Evolutionary conservation across 495 filamentous ascomycete genomes (phyloP).

Genomic region (Stereocaulon alpinum): DNA sequence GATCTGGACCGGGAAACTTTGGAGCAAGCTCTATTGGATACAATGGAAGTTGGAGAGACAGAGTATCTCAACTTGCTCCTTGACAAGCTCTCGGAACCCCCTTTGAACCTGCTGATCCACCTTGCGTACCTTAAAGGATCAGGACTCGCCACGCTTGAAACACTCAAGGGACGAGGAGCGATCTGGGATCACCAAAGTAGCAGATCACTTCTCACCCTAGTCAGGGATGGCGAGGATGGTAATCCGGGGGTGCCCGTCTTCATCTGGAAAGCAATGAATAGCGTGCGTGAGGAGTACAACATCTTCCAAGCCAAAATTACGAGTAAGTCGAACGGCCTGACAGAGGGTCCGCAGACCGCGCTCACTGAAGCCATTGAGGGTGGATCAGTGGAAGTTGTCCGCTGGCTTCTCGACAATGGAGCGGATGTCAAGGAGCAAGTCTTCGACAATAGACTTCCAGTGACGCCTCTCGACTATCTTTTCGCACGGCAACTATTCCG

Average conservation of each 20-base stretch:
- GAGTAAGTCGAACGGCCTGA: background rate
- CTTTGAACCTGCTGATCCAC: slow-evolving; percentile 6
- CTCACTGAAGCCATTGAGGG: slow-evolving; percentile 7
- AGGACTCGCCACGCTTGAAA: background rate
- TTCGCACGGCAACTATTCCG: slow-evolving; percentile 6
- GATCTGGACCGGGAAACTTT: slow-evolving; percentile 3
- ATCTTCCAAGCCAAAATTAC: background rate
- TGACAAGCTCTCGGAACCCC: background rate
- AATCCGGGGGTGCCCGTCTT: background rate
- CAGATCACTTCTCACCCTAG: background rate
- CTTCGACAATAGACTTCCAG: slow-evolving; percentile 2
- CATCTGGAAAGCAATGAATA: slow-evolving; percentile 2
- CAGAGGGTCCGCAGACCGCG: slow-evolving; percentile 7
- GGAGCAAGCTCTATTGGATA: slow-evolving; percentile 6
- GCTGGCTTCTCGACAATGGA: background rate
- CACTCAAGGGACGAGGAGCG: slow-evolving; percentile 1
- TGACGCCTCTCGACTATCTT: slow-evolving; percentile 7
- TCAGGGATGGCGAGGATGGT: background rate
- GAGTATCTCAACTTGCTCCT: background rate
- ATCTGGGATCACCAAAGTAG: background rate
- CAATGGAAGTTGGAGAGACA: background rate
- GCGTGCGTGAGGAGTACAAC: slow-evolving; percentile 8
- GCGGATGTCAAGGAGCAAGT: background rate
- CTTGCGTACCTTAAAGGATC: slow-evolving; percentile 8
- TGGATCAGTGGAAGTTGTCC: slow-evolving; percentile 3